phyloP scores from a whole-genome alignment of 257 asterid species.

The Parsonsia alboflavescens region DNA sequence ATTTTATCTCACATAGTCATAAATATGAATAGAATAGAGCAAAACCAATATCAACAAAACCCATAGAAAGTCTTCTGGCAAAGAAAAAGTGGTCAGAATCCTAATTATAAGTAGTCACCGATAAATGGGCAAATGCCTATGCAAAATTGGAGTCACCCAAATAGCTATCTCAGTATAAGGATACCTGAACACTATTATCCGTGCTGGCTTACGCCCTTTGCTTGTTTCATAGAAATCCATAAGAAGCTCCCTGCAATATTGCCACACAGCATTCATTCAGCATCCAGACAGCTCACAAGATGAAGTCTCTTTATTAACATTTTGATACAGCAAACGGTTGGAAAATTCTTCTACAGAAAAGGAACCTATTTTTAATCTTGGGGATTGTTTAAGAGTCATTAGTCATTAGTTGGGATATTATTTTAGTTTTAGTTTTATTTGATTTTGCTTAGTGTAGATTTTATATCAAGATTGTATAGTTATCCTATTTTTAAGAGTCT shows the following conservation, averaged over 20 bases:
- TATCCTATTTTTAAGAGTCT: background rate
- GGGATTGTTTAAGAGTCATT: background rate
- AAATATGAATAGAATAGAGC: background rate
- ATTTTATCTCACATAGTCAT: background rate
- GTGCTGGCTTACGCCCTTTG: slow-evolving; percentile 69
- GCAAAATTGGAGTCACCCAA: background rate
- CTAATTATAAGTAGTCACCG: background rate
- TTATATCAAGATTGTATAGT: background rate
- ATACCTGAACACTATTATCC: slow-evolving; percentile 84
- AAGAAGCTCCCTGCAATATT: slow-evolving; percentile 73
- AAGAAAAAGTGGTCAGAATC: background rate
- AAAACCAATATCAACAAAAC: background rate
- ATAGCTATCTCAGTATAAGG: background rate
- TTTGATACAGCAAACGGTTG: background rate
- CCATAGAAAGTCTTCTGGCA: background rate
- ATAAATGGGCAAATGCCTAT: background rate
- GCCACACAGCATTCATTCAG: slow-evolving; percentile 20
- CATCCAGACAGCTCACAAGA: background rate
- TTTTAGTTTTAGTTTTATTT: background rate
- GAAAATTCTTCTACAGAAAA: too few relatives aligned
- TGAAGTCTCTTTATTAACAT: background rate
- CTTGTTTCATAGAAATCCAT: slow-evolving; percentile 71
- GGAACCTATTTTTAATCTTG: background rate
- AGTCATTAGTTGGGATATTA: background rate
- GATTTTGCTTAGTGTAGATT: background rate